Evolutionary conservation across 2,329 filamentous ascomycete genomes (phyloP), one percentile per base, ranked within the genome.

Genomic region (Acrocalymma vagum): DNA sequence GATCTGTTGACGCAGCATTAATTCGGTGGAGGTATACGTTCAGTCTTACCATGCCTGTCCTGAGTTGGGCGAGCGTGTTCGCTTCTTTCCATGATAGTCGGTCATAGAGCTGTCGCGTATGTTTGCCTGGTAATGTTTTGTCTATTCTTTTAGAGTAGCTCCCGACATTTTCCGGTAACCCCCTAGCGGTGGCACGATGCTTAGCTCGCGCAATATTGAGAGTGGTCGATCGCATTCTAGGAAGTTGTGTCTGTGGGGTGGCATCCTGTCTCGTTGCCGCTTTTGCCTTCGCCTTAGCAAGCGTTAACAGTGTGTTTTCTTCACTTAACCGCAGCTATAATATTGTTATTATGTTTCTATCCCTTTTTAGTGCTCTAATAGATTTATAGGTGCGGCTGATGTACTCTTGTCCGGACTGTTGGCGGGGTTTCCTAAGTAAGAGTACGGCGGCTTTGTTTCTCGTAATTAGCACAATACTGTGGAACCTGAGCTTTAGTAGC

Each of bases 391-490:
- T 11, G 25, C 32, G 20, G 44, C 38, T 36, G 25, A 47, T 39
- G 17, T 43, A 37, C 10, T 24, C 32, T 29, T 47, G 30, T 13
- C 39, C 34, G 8, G 39, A 43, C 31, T 41, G 37, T 29, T 45
- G 32, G 13, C 27, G 23, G 26, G 36, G 42, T 45, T 28, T 41
- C 37, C 42, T 39, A 9, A 42, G 38, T 27, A 34, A 35, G 22
- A 42, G 44, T 31, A 47, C 44, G 17, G 38, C 44, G 3, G 44
- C 44, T 37, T 43, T 43, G 33, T 43, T 38, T 9, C 41, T 45
- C 28, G 35, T 45, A 26, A 27, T 45, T 13, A 45, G 41, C 27
- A 21, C 35, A 27, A 45, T 45, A 27, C 22, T 45, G 42, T 32
- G 26, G 33, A 31, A 45, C 32, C 28, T 35, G 4, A 45, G 42